These are phyloP conservation scores for Eucalyptus fibrosa DNA, from an alignment of 345 rosid species.

Conservation along the genomic window DNA sequence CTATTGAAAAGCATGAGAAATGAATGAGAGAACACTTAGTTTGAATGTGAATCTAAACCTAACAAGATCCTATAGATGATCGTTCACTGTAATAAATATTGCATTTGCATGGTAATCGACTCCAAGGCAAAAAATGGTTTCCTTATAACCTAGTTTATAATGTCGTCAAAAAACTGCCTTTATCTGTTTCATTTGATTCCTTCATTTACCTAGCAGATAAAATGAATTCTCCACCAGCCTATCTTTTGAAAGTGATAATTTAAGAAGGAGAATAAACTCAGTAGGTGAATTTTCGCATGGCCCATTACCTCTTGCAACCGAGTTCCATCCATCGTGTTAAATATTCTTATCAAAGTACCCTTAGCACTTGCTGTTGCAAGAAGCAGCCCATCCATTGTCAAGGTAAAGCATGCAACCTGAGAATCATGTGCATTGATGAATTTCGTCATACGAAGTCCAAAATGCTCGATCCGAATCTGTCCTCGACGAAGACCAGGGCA, in stretches of 20 bases:
- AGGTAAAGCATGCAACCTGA: slow-evolving; percentile 61
- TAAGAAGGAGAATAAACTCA: background rate
- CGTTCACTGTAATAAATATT: background rate
- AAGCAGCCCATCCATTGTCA: slow-evolving; percentile 83
- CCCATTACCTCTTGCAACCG: slow-evolving; percentile 65
- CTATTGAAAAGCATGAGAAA: slow-evolving; percentile 5
- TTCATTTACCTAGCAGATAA: background rate
- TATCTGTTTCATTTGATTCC: background rate
- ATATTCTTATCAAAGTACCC: slow-evolving; percentile 87
- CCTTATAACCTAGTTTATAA: background rate
- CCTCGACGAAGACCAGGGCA: slow-evolving; percentile 81
- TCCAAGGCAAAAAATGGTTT: background rate
- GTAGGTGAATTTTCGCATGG: background rate
- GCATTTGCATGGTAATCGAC: background rate
- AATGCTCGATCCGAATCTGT: slow-evolving; percentile 73
- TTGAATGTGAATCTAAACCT: background rate
- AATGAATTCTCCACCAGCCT: background rate
- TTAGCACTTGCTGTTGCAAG: slow-evolving; percentile 88
- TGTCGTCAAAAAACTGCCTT: background rate
- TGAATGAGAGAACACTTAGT: background rate
- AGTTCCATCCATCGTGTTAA: slow-evolving; percentile 90
- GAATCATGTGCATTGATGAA: slow-evolving; percentile 73
- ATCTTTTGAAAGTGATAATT: background rate
- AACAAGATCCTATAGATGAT: background rate
- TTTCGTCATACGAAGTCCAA: slow-evolving; percentile 65